A percentile compares a stretch with the other conserved stretches of the same genome.
Evolutionary conservation across 2,329 filamentous ascomycete species (phyloP).

Genomic region (Byssothecium circinans): DNA sequence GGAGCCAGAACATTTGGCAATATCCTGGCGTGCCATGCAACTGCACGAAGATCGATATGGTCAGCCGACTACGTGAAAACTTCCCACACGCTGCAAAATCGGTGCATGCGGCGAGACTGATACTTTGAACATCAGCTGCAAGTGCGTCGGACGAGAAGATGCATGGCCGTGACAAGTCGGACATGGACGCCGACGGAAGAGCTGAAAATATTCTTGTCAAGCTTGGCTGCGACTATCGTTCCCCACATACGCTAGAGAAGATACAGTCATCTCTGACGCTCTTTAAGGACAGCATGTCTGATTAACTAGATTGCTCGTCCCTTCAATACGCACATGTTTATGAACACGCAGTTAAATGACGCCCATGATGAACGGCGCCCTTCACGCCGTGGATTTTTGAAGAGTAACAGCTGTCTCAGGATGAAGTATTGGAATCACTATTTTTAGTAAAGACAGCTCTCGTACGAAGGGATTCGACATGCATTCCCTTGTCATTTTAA

Average conservation of each 20-base stretch:
- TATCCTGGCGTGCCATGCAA: neutral
- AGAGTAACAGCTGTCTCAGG: too few relatives aligned
- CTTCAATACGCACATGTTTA: too few relatives aligned
- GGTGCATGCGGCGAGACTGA: neutral
- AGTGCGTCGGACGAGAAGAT: neutral
- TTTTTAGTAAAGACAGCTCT: too few relatives aligned
- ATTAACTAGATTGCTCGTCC: neutral
- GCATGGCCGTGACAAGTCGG: neutral
- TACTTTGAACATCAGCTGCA: neutral
- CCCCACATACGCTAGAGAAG: slow-evolving; percentile 12
- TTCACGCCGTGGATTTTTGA: too few relatives aligned
- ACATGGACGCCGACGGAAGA: neutral
- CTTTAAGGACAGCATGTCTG: neutral
- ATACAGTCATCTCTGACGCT: neutral
- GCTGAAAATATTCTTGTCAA: neutral
- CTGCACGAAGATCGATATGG: neutral
- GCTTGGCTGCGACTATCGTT: slow-evolving; percentile 2
- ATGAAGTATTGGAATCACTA: too few relatives aligned
- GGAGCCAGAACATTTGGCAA: neutral
- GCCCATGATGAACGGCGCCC: too few relatives aligned
- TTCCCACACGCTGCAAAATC: neutral
- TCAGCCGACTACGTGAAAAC: neutral
- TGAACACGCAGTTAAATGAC: too few relatives aligned
- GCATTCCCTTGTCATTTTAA: too few relatives aligned
- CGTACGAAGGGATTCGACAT: too few relatives aligned